Percentiles rank a stretch among this genome's conserved stretches.
phyloP scores from a whole-genome alignment of 2,329 filamentous ascomycete genomes.

The Exophiala calicioides region DNA sequence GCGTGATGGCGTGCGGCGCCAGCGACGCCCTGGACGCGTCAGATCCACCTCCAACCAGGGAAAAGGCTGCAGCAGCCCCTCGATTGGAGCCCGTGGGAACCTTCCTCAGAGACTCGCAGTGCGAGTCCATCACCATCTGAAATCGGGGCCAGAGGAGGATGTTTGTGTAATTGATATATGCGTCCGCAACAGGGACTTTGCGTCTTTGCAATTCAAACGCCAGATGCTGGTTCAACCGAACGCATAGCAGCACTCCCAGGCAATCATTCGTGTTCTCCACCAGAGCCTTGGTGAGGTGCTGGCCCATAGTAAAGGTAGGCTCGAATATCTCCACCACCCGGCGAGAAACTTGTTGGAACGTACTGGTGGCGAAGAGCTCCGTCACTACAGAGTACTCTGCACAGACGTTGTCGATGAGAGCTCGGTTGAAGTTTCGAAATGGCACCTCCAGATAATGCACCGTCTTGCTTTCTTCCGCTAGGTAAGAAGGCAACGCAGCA shows the following conservation, averaged over 20 bases:
- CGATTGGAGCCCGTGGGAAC: slow-evolving; percentile 49
- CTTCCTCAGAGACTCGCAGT: slow-evolving; percentile 80
- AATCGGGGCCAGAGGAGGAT: slow-evolving; percentile 97
- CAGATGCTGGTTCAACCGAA: slow-evolving; percentile 88
- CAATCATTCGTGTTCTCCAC: slow-evolving; percentile 78
- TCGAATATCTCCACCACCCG: slow-evolving; percentile 89
- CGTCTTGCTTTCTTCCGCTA: slow-evolving; percentile 85
- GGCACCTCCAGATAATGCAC: slow-evolving; percentile 86
- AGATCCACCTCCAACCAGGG: slow-evolving; percentile 52
- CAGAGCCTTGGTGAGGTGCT: slow-evolving; percentile 72
- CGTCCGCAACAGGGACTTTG: slow-evolving; percentile 83
- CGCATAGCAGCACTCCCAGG: slow-evolving; percentile 83
- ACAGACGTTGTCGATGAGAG: slow-evolving; percentile 88
- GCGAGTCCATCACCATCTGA: slow-evolving; percentile 88
- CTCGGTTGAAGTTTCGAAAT: slow-evolving; percentile 93
- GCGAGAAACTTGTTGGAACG: slow-evolving; percentile 72
- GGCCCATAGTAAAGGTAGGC: slow-evolving; percentile 82
- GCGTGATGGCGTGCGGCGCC: slow-evolving; percentile 87
- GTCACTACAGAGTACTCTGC: slow-evolving; percentile 94
- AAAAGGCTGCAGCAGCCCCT: slow-evolving; percentile 52
- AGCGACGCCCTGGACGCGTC: slow-evolving; percentile 66
- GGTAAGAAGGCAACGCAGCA: slow-evolving; percentile 77
- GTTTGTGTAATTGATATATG: slow-evolving; percentile 89
- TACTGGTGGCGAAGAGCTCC: slow-evolving; percentile 78
- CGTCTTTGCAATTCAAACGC: slow-evolving; percentile 92